Evolutionary conservation across 345 rosid species (phyloP).

Genomic region (Mercurialis annua): DNA sequence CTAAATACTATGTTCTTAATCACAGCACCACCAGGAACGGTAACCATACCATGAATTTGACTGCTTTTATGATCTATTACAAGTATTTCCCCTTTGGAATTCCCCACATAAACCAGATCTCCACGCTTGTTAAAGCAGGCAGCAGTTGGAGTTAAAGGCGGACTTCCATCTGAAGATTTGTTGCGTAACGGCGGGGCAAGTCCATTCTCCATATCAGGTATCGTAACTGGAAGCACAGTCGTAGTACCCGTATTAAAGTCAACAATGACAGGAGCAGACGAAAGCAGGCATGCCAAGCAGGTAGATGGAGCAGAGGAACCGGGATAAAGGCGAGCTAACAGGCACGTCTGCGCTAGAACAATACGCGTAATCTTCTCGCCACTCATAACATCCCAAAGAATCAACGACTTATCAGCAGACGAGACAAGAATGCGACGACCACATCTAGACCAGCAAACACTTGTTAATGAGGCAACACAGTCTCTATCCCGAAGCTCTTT

Average conservation of each 20-base stretch:
- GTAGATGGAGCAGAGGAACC: slow-evolving; percentile 74
- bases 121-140: slow-evolving; percentile 96
- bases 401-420: slow-evolving; percentile 89
- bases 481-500: slow-evolving; percentile 85
- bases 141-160: slow-evolving; percentile 72
- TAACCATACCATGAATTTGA: slow-evolving; percentile 61
- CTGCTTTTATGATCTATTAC: slow-evolving; percentile 66
- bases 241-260: slow-evolving; percentile 62
- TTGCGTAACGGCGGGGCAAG: slow-evolving; percentile 56
- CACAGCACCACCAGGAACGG: slow-evolving; percentile 63
- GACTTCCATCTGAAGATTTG: slow-evolving; percentile 59
- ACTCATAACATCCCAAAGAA: slow-evolving; percentile 80
- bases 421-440: slow-evolving; percentile 93
- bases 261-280: slow-evolving; percentile 92
- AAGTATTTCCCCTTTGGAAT: slow-evolving; percentile 94
- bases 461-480: slow-evolving; percentile 75
- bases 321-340: slow-evolving; percentile 85
- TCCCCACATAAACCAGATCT: slow-evolving; percentile 90
- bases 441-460: slow-evolving; percentile 90
- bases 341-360: slow-evolving; percentile 66
- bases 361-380: slow-evolving; percentile 69
- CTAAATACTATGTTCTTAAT: slow-evolving; percentile 85
- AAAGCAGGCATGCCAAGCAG: slow-evolving; percentile 87
- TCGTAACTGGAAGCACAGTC: slow-evolving; percentile 64
- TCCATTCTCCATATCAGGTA: slow-evolving; percentile 57